Evolutionary conservation across 2,329 filamentous ascomycete genomes (phyloP).

Genomic region (Alternaria consortialis): DNA sequence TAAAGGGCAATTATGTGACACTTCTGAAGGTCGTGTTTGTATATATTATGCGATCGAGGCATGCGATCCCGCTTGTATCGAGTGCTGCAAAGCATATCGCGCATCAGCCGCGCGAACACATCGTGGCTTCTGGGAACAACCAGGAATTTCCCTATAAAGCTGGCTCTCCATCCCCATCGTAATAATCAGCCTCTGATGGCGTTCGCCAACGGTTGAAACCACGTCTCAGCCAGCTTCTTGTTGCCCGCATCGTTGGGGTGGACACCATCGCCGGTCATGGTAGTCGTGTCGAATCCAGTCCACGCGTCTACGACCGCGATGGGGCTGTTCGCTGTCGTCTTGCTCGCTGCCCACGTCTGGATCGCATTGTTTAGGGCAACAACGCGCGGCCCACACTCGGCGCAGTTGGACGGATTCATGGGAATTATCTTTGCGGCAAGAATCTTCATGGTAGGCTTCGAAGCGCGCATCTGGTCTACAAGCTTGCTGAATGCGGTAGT

Average conservation of each 20-base stretch:
- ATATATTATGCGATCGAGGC: too few species aligned
- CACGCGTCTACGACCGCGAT: slow-evolving; percentile 32
- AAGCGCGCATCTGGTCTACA: slow-evolving; percentile 53
- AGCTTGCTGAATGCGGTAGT: slow-evolving; percentile 47
- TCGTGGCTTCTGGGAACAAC: too few species aligned
- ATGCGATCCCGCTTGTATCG: too few species aligned
- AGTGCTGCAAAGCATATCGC: too few species aligned
- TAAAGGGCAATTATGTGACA: too few species aligned
- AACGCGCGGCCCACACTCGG: slow-evolving; percentile 15
- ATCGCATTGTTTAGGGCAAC: slow-evolving; percentile 33
- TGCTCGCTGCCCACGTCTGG: slow-evolving; percentile 22
- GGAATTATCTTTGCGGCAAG: slow-evolving; percentile 37
- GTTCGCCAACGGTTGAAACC: slow-evolving; percentile 19
- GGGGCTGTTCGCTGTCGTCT: slow-evolving; percentile 13
- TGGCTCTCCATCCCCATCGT: neutral
- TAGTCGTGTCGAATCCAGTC: slow-evolving; percentile 30
- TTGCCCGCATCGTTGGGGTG: slow-evolving; percentile 35
- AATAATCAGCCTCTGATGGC: slow-evolving; percentile 7
- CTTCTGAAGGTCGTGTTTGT: too few species aligned
- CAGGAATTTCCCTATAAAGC: too few species aligned
- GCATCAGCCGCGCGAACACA: too few species aligned
- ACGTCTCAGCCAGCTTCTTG: slow-evolving; percentile 24
- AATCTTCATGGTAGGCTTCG: slow-evolving; percentile 51
- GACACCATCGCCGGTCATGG: slow-evolving; percentile 37
- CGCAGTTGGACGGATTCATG: slow-evolving; percentile 20